Evolutionary conservation across 148 eudicot species (phyloP), one percentile per base, ranked within the genome.

Genomic region (Rhododendron henanense): DNA sequence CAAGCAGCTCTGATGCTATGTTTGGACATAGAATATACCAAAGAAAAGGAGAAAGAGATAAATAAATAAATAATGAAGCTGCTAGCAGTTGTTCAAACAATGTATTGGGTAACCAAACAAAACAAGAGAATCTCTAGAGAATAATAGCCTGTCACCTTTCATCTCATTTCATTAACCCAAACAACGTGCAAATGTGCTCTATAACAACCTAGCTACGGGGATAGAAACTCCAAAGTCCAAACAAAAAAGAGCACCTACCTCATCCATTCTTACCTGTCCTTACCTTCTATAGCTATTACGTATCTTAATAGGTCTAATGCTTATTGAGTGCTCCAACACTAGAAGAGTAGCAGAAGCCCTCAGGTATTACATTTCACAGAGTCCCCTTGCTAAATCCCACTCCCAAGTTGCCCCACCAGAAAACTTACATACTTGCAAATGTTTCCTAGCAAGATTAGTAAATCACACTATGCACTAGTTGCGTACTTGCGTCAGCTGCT

Each of bases 331-430:
- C 48, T 37, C 48, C 19, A 75, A 75, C 0, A 3, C n/a, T 75
- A 39, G 48, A 75, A 75, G 48, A 75, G 25, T 6, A 75, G 13
- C 79, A 75, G 39, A 35, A 75, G 19, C 5, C n/a, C 79, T 75
- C 79, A 7, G 47, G 47, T 75, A 33, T 73, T 33, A 35, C 78
- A 74, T 28, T 28, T 31, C 76, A 71, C 1, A 35, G 33, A 73
- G 21, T 35, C 81, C n/a, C 33, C 35, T 78, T 89, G 63, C 82
- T 87, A 47, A 77, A 79, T 31, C 84, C 19, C 39, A 87, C 82
- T 75, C 69, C 25, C 57, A 57, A 45, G 55, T 57, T 81, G 5
- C 84, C 48, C 15, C 10, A 18, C 50, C 10, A 7, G 23, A 37
- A 21, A 9, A 61, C n/a, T 37, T 39, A 81, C 23, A 45, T 59